Base-by-base conservation (phyloP, 371 early-diverging fungal species). In the Apophysomyces trapeziformis region DNA sequence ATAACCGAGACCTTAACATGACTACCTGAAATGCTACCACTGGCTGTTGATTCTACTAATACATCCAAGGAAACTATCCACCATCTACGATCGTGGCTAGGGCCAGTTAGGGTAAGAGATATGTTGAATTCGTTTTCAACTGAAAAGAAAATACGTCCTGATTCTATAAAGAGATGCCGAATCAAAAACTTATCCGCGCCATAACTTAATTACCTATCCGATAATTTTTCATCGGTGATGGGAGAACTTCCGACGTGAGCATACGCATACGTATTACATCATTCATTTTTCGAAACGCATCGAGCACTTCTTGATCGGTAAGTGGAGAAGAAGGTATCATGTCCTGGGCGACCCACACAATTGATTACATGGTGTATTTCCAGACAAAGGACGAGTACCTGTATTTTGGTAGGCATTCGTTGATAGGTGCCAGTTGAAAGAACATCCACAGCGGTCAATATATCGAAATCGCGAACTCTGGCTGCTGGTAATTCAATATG, bases 401-500 rank as follows among this genome's bases (percentile, higher is more conserved):
- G 71, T 38, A 74, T 71, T 57, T 80, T 79, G 12, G 79, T 74
- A 5, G 92, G 92, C 69, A 93, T 79, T 4, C 89, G 87, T 58
- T 87, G 87, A 67, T 92, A 91, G 8, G 87, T 81, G 47, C 93
- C 91, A 11, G 91, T 90, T 1, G 90, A 89, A 54, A 92, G 77
- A 13, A 92, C 85, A 69, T 93, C 92, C 6, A 92, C 87, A 1
- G 93, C 92, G 21, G 87, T 90, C 45, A 80, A 74, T 59, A 93
- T 86, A 71, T 93, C 93, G 67, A 87, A 91, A 73, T 90, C 89
- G 38, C 92, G 81, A 62, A 91, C 80, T 65, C 92, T 83, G 44
- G 90, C 90, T 66, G 85, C 83, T 38, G 88, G 87, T 70, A 92
- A 71, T 61, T 86, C 77, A 45, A 76, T 66, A 60, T 86, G 87